Conservation (phyloP, 2,329 filamentous ascomycete species). For the Colletotrichum graminicola region DNA sequence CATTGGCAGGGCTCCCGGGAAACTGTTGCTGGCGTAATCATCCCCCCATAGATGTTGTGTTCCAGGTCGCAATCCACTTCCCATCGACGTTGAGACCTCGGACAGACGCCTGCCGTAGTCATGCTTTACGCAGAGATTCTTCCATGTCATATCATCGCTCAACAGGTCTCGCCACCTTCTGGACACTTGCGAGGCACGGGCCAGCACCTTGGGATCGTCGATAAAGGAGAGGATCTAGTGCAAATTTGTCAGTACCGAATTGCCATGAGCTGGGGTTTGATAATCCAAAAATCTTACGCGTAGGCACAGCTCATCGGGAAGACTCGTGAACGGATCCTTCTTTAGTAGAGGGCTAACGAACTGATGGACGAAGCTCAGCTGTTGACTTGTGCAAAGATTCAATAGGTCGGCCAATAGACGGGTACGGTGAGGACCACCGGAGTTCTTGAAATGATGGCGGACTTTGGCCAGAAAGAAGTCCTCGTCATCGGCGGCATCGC, state of each 20-base stretch:
- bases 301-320: conserved; percentile 93
- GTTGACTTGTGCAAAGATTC: conserved; percentile 94
- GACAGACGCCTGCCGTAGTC: conserved; percentile 78
- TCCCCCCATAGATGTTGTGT: conserved; percentile 35
- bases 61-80: conserved; percentile 28
- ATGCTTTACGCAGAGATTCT: conserved; percentile 95
- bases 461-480: conserved; percentile 86
- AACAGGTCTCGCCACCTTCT: conserved; percentile 92
- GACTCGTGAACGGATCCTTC: conserved; percentile 92
- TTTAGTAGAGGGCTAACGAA: conserved; percentile 95
- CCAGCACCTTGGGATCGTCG: conserved; percentile 94
- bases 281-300: conserved; percentile 67
- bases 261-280: too few relatives aligned
- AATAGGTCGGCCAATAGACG: conserved; percentile 88
- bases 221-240: conserved; percentile 91
- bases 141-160: conserved; percentile 98
- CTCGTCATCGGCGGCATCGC: conserved; percentile 81
- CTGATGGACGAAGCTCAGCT: conserved; percentile 95
- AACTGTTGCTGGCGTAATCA: conserved; percentile 55
- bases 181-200: conserved; percentile 95
- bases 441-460: conserved; percentile 82
- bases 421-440: conserved; percentile 81
- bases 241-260: conserved; percentile 6
- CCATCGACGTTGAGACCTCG: conserved; percentile 52
- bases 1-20: conserved; percentile 58